phyloP scores from a whole-genome alignment of 2,329 filamentous ascomycete genomes.

The Pochonia chlamydosporia region DNA sequence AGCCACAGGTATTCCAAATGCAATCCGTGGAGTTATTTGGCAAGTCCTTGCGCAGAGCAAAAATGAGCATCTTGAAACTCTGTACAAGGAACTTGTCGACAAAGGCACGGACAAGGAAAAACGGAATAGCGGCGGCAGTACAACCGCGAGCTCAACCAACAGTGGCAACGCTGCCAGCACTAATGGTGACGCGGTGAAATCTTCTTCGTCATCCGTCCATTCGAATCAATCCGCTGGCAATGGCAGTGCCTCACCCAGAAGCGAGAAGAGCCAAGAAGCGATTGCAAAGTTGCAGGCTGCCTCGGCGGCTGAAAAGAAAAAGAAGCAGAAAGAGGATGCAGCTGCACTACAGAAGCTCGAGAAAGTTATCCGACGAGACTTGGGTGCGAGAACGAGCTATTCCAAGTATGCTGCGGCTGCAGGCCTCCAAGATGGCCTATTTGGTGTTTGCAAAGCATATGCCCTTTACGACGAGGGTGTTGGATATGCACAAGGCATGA shows the following conservation, averaged over 20 bases:
- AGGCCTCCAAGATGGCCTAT: constrained; percentile 87
- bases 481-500: constrained; percentile 98
- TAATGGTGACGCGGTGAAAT: constrained; percentile 59
- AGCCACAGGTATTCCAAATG: constrained; percentile 85
- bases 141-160: constrained; percentile 39
- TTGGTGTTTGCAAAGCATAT: constrained; percentile 95
- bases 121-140: constrained; percentile 49
- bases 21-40: constrained; percentile 97
- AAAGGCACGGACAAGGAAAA: constrained; percentile 79
- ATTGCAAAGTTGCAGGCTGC: constrained; percentile 59
- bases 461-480: constrained; percentile 91
- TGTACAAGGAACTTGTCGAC: constrained; percentile 77
- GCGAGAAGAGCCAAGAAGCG: constrained; percentile 59
- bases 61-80: constrained; percentile 77
- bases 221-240: constrained; percentile 67
- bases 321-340: constrained; percentile 72
- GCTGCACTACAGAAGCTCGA: constrained; percentile 74
- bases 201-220: constrained; percentile 79
- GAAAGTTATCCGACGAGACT: constrained; percentile 83
- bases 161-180: constrained; percentile 52
- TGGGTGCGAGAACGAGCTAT: constrained; percentile 90
- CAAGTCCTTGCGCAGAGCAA: constrained; percentile 95
- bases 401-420: constrained; percentile 92
- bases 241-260: constrained; percentile 49
- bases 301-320: constrained; percentile 62